phyloP scores from a whole-genome alignment of 129 eudicot species.

The Flaveria linearis region DNA sequence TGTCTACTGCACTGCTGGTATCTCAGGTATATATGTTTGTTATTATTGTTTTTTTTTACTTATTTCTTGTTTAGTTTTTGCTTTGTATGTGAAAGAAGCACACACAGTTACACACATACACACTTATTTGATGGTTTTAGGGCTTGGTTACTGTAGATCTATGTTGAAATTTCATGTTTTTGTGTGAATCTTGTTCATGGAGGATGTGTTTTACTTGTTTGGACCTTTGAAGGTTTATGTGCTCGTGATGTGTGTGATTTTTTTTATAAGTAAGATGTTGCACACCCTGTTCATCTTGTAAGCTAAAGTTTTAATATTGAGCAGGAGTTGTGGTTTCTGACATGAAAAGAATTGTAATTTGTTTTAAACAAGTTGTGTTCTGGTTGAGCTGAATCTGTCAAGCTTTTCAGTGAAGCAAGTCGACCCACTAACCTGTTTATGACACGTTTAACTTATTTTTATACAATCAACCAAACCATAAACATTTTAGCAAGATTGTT shows the following conservation, averaged over 20 bases:
- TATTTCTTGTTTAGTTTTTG: neutral
- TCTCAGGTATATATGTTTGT: constrained; percentile 48
- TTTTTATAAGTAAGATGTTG: neutral
- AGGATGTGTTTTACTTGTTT: neutral
- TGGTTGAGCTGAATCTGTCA: too few relatives aligned
- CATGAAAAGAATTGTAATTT: neutral
- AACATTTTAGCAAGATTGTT: too few relatives aligned
- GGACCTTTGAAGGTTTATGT: neutral
- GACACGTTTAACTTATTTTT: too few relatives aligned
- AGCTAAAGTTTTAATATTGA: neutral
- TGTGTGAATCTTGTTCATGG: neutral
- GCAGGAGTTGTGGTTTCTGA: neutral
- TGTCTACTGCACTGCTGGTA: constrained; percentile 88
- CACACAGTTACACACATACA: neutral
- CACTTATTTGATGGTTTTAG: neutral
- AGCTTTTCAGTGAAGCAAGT: too few relatives aligned
- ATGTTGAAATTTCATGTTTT: neutral
- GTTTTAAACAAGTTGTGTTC: too few relatives aligned
- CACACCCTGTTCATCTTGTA: neutral
- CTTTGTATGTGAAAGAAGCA: neutral
- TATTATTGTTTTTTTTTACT: neutral
- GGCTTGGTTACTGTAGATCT: neutral
- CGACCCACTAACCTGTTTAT: too few relatives aligned
- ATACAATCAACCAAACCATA: too few relatives aligned
- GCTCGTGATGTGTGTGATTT: neutral